phyloP scores from a whole-genome alignment of 768 basidiomycete genomes.

The Auricularia sp. region DNA sequence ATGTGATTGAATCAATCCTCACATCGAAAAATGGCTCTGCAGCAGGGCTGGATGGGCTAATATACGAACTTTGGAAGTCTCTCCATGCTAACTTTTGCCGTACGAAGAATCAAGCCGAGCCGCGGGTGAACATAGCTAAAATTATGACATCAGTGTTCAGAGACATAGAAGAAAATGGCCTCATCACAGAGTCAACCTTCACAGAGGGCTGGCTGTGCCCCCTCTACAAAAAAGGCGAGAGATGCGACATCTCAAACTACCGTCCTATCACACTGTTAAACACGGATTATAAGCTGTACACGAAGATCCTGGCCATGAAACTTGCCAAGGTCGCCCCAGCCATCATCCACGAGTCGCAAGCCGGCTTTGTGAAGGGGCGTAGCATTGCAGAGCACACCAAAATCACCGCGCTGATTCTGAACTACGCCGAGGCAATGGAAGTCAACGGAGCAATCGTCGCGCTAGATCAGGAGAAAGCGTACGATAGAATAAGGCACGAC shows the following conservation, averaged over 20 bases:
- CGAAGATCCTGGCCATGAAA: conserved; percentile 15
- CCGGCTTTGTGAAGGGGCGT: conserved; percentile 28
- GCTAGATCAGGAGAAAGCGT: conserved; percentile 15
- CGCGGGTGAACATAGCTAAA: background rate
- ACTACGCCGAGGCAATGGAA: conserved; percentile 11
- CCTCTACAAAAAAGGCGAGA: conserved; percentile 29
- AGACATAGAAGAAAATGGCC: conserved; percentile 28
- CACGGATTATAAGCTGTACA: conserved; percentile 25
- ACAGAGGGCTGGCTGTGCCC: conserved; percentile 26
- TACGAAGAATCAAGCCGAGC: background rate
- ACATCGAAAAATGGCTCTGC: background rate
- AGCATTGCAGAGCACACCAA: conserved; percentile 24
- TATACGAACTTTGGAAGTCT: background rate
- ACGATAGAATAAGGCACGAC: conserved; percentile 13
- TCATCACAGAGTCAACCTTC: conserved; percentile 12
- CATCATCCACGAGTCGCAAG: conserved; percentile 28
- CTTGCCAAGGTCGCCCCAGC: conserved; percentile 8
- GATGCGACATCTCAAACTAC: conserved; percentile 11
- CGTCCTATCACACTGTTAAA: conserved; percentile 18
- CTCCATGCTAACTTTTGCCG: background rate
- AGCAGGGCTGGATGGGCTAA: background rate
- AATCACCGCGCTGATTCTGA: conserved; percentile 13
- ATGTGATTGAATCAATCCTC: background rate
- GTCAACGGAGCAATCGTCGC: conserved; percentile 10
- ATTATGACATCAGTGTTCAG: conserved; percentile 31